Base-by-base conservation (phyloP, 768 basidiomycete genomes). In the Crucibulum laeve region DNA sequence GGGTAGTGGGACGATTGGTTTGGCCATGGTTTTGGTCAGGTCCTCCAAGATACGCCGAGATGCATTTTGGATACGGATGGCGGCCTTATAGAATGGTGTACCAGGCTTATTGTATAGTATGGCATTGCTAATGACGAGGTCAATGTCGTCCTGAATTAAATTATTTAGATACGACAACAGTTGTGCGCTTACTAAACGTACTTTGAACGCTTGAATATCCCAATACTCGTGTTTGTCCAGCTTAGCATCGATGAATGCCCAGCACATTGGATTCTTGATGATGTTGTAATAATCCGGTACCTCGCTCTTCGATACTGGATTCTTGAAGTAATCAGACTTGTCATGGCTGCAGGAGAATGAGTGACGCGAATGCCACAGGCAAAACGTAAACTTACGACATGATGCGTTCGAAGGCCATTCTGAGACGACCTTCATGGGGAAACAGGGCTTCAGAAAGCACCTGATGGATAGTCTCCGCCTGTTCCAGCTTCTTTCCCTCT, bases 231-330 rank as follows among this genome's bases (percentile, higher is more conserved):
- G 84, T 25, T 73, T 71, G 40, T 94, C 87, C 23, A 99, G 68
- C 60, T 90, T 95, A 22, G 66, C 63, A 36, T 90, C 84, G 55
- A 99, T 95, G 22, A 71, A 73, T 10, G 71, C 73, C 82, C 94
- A 93, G 47, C 84, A 86, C 91, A 96, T 96, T 0, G 96, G 96
- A 3, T 74, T 68, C 53, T 81, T 74, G 55, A 99, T 75, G 25
- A 96, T 70, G 36, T 91, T 85, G 55, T 87, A 91, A 59, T 99
- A 99, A 56, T 97, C 94, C 1, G 88, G 89, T 0, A 94, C 91
- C 30, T 87, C 79, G 1, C 64, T 67, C 51, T 71, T 82, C 32
- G 82, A 84, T 26, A 97, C 92, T 0, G 94, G 91, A 47, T 84
- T 79, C 46, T 79, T 79, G 65, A 98, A 98, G 48, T 82, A 73